These are phyloP conservation scores for Dothistroma pini DNA, from an alignment of 2,329 filamentous ascomycete species.

Conservation along the genomic window DNA sequence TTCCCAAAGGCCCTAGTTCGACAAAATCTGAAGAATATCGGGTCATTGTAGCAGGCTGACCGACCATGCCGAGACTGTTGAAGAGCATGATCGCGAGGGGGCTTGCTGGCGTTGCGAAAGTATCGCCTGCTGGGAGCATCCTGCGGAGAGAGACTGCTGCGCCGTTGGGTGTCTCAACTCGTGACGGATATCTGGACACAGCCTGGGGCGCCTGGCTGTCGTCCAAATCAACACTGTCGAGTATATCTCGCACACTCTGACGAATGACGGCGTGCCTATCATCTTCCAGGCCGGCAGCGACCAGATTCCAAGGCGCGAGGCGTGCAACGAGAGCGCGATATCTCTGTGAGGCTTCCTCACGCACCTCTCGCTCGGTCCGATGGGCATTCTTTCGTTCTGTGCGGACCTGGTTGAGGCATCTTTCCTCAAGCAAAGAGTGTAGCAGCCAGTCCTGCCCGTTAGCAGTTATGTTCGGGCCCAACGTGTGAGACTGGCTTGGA, in stretches of 20 bases:
- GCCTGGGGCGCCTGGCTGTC: neutral
- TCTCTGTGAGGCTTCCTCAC: constrained; percentile 35
- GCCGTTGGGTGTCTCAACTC: neutral
- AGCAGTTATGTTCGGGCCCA: neutral
- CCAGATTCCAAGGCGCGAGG: constrained; percentile 36
- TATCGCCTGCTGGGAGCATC: constrained; percentile 20
- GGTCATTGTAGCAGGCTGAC: constrained; percentile 13
- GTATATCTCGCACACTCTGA: constrained; percentile 37
- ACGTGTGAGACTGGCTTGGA: neutral
- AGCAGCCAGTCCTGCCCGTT: constrained; percentile 37
- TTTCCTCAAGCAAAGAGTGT: constrained; percentile 46
- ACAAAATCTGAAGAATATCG: constrained; percentile 51
- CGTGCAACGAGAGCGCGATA: constrained; percentile 40
- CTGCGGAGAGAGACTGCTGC: neutral
- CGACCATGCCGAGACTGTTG: neutral
- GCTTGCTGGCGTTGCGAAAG: neutral
- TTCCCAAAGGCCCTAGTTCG: constrained; percentile 56
- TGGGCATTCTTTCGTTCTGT: neutral
- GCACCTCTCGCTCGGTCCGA: constrained; percentile 31
- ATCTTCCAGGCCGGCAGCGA: constrained; percentile 38
- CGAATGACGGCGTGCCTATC: constrained; percentile 35
- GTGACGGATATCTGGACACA: neutral
- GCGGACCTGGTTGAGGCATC: constrained; percentile 38
- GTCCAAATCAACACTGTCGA: constrained; percentile 26
- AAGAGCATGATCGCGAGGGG: neutral